Conservation (phyloP, 31 red algal genomes). For the Odonthalia washingtoniensis region DNA sequence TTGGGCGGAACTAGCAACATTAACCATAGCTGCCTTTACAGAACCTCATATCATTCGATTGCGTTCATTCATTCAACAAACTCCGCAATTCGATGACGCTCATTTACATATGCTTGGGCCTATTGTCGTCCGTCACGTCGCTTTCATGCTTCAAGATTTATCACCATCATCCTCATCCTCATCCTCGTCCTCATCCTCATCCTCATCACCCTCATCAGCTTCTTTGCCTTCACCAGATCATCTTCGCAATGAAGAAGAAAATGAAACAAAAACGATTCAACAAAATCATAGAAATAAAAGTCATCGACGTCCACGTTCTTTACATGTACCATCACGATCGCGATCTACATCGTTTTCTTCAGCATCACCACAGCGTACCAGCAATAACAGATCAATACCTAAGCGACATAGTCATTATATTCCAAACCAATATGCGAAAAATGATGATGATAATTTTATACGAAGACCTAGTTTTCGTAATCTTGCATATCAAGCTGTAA, state of each 20-base stretch:
- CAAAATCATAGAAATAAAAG: neutral
- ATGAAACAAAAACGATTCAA: neutral
- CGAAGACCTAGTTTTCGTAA: slow-evolving; percentile 40
- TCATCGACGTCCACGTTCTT: too few relatives aligned
- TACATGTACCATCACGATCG: too few relatives aligned
- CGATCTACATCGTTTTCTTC: neutral
- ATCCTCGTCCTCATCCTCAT: too few relatives aligned
- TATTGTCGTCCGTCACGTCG: slow-evolving; percentile 60
- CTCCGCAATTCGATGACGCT: slow-evolving; percentile 24
- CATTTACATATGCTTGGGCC: slow-evolving; percentile 58
- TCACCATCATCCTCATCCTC: neutral
- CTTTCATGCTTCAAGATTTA: slow-evolving; percentile 23
- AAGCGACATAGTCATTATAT: too few relatives aligned
- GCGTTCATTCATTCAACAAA: slow-evolving; percentile 44
- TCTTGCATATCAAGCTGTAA: slow-evolving; percentile 52
- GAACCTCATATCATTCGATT: slow-evolving; percentile 37
- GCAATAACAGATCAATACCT: too few relatives aligned
- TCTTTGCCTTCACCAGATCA: neutral
- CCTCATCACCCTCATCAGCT: neutral
- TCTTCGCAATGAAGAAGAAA: neutral
- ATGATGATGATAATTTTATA: too few relatives aligned
- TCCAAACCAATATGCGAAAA: slow-evolving; percentile 1
- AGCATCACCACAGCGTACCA: too few relatives aligned
- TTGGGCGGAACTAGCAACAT: slow-evolving; percentile 55
- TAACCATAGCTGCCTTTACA: slow-evolving; percentile 55